phyloP scores from a whole-genome alignment of 192 early-diverging fungal genomes.

The Entrophospora sp. region DNA sequence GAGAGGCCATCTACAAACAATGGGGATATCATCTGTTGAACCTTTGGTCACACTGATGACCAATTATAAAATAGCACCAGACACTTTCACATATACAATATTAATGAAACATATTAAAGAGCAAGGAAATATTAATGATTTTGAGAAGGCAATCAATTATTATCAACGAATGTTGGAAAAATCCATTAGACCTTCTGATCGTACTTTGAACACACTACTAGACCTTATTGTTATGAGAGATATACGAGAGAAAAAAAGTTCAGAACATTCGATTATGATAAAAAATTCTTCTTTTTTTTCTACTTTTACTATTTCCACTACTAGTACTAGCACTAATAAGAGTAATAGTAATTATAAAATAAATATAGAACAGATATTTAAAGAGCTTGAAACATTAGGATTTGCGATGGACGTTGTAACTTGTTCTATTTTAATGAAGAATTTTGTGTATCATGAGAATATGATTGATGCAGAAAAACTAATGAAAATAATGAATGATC shows the following conservation, averaged over 20 bases:
- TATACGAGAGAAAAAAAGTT: background rate
- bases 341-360: too few species aligned
- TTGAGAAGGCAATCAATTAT: conserved; percentile 6
- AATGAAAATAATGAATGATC: background rate
- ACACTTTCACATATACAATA: conserved; percentile 15
- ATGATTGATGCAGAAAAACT: conserved; percentile 10
- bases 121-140: background rate
- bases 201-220: conserved; percentile 12
- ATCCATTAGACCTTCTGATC: background rate
- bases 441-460: conserved; percentile 3
- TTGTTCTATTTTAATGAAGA: conserved; percentile 7
- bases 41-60: background rate
- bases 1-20: background rate
- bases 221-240: background rate
- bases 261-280: too few species aligned
- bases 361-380: background rate
- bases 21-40: background rate
- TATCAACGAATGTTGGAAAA: conserved; percentile 9
- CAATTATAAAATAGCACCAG: background rate
- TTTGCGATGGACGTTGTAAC: conserved; percentile 4
- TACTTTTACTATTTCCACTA: too few species aligned
- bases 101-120: conserved; percentile 12
- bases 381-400: background rate
- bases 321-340: too few species aligned
- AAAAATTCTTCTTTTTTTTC: too few species aligned